Evolutionary conservation across 768 basidiomycete genomes (phyloP), one percentile per base, ranked within the genome.

Genomic region (Favolaschia claudopus): DNA sequence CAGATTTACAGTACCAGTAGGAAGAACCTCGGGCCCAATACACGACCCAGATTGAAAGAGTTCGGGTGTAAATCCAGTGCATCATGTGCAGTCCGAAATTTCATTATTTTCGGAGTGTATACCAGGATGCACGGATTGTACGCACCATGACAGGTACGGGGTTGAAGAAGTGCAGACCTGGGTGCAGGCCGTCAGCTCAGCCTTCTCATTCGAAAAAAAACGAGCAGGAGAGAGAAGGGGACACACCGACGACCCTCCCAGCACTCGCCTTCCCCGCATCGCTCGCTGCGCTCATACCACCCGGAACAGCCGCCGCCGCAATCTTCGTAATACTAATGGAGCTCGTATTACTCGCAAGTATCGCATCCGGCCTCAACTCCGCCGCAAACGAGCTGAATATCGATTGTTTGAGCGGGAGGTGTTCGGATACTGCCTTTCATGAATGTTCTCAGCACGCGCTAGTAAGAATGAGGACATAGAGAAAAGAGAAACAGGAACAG

Each of bases 261-360:
- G 95, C 84, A 55, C 79, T 84, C 59, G 74, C 76, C 72, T 82
- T 85, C 7, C 89, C 92, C 64, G 82, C 80, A 32, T 82, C 84
- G 61, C 86, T 89, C 7, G 88, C 79, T 17, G 88, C 77, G 51
- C 77, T 78, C 37, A 80, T 69, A 24, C 86, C 86, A 48, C 80
- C 74, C 0, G 87, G 85, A 19, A 95, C 74, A 8, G 91, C 89
- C 28, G 92, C 79, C 7, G 89, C 89, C 0, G 96, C 95, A 49
- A 98, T 93, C 77, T 96, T 96, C 20, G 95, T 95, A 40, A 99
- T 89, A 63, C 91, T 93, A 62, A 98, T 98, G 10, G 92, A 94
- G 55, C 93, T 95, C 2, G 96, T 99, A 69, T 99, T 98, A 38
- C 88, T 87, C 0, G 95, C 96, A 20, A 99, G 80, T 46, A 99